Conservation (phyloP, 148 eudicot species). For the Simmondsia chinensis region DNA sequence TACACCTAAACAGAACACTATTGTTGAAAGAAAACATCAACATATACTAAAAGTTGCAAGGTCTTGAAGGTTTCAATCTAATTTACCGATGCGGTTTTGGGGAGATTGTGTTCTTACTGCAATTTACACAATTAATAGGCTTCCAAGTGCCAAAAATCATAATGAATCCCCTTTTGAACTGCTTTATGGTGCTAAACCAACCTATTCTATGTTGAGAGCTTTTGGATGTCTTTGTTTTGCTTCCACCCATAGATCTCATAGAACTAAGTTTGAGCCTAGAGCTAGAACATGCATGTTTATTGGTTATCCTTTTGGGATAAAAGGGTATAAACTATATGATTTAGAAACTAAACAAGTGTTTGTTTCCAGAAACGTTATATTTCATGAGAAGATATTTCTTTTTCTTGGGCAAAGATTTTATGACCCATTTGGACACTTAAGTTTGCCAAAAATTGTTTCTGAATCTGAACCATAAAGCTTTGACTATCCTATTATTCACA, state of each 20-base stretch:
- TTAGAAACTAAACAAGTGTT: background rate
- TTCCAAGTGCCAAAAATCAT: background rate
- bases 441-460: background rate
- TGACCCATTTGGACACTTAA: too few relatives aligned
- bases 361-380: background rate
- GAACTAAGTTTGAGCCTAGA: background rate
- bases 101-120: background rate
- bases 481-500: too few relatives aligned
- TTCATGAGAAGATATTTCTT: background rate
- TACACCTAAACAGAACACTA: conserved; percentile 1
- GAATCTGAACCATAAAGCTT: background rate
- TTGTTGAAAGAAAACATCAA: conserved; percentile 1
- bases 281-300: background rate
- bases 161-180: background rate
- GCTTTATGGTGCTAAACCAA: background rate
- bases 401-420: background rate
- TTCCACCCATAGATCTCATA: background rate
- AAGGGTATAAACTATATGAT: background rate
- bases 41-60: background rate
- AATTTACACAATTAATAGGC: background rate
- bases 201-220: background rate
- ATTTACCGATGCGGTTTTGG: background rate
- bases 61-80: background rate
- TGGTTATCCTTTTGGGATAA: background rate
- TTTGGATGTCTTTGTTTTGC: background rate